phyloP scores from a whole-genome alignment of 192 early-diverging fungal genomes.

The Pilaira anomala region DNA sequence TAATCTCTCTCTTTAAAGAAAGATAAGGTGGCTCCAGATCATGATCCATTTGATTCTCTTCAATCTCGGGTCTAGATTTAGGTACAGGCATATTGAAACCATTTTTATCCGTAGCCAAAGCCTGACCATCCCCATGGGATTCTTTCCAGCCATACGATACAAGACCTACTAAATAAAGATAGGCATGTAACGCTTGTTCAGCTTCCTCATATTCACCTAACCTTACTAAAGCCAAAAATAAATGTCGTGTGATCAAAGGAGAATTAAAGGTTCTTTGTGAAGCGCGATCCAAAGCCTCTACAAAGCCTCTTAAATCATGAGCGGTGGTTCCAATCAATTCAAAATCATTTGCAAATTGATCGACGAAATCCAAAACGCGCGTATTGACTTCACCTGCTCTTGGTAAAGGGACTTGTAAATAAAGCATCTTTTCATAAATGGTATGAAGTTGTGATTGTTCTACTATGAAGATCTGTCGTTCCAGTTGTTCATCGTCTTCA shows the following conservation, averaged over 20 bases:
- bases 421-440: slow-evolving; percentile 59
- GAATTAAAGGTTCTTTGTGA: slow-evolving; percentile 69
- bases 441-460: slow-evolving; percentile 54
- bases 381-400: slow-evolving; percentile 56
- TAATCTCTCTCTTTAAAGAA: background rate
- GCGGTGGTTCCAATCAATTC: slow-evolving; percentile 49
- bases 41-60: too few species aligned
- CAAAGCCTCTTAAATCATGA: slow-evolving; percentile 52
- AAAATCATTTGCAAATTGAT: slow-evolving; percentile 61
- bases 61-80: background rate
- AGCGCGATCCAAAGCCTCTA: slow-evolving; percentile 61
- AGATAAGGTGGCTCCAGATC: background rate
- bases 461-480: slow-evolving; percentile 31
- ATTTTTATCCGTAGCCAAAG: slow-evolving; percentile 9
- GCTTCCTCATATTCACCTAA: slow-evolving; percentile 77
- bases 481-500: slow-evolving; percentile 1
- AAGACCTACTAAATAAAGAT: slow-evolving; percentile 53
- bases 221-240: slow-evolving; percentile 53
- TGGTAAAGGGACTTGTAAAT: slow-evolving; percentile 54
- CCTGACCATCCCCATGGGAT: slow-evolving; percentile 11
- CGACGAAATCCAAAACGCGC: slow-evolving; percentile 58
- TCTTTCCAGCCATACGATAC: slow-evolving; percentile 24
- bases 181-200: slow-evolving; percentile 61
- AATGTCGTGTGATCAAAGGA: slow-evolving; percentile 60
- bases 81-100: slow-evolving; percentile 26